Evolutionary conservation across 1,139 yeast species (phyloP), one percentile per base, ranked within the genome.

Genomic region (Debaryomycetaceae sp.): DNA sequence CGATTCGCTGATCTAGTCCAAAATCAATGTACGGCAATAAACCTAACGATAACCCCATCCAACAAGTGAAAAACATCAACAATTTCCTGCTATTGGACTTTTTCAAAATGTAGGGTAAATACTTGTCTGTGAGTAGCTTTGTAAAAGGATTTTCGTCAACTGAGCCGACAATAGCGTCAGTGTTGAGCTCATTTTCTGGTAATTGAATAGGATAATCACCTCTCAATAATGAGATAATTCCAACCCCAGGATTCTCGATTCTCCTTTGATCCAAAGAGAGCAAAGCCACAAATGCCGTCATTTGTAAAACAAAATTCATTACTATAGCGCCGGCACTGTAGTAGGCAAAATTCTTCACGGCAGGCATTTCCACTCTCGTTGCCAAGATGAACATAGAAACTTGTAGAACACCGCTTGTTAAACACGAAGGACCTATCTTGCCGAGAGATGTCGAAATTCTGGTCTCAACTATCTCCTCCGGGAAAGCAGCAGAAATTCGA

Each of bases 1-100:
- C 98, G 38, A 85, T 69, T 46, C 96, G 76, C 63, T 93, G 98
- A 59, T 93, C 98, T 29, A 93, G 75, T 0, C 98, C 99, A 36
- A 87, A 71, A 47, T 83, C 65, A 24, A 91, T 72, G 11, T 68
- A 66, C 0, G 98, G 98, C 14, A 90, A 55, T 6, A 86, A 61
- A 24, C 86, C 72, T 9, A 91, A 62, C 0, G 96, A 84, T 1
- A 84, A 45, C 1, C 91, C 87, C 8, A 86, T 68, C 80, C 89
- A 76, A 0, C 78, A 55, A 6, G 80, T 60, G 55, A 90, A 89
- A 0, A 79, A 36, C 0, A 77, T 65, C 6, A 86, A 47, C 3
- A 88, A 66, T 34, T 70, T 66, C 4, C 80, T 76, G 51, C 74
- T 76, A 36, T 69, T 69, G 6, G 75, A 69, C 5, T 67, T 65